Percentiles rank a stretch among this genome's conserved stretches.
Conservation (phyloP, 192 early-diverging fungal genomes). For the Rhizophagus clarus region DNA sequence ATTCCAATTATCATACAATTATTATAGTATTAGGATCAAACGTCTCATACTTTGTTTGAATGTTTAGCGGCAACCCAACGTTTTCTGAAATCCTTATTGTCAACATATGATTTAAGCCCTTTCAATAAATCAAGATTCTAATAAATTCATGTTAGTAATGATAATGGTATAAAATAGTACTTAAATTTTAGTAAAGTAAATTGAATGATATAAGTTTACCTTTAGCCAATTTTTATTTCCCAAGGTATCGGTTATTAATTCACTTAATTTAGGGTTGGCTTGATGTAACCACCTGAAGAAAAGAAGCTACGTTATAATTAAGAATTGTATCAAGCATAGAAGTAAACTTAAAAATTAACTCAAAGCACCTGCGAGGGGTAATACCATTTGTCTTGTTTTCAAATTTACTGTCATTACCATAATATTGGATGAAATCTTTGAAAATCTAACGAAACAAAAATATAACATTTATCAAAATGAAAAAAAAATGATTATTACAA, state of each 20-base stretch:
- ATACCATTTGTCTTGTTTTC: conserved; percentile 99
- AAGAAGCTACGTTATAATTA: conserved; percentile 12
- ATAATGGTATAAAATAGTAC: not conserved
- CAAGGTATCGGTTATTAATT: conserved; percentile 80
- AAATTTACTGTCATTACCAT: conserved; percentile 79
- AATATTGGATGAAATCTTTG: conserved; percentile 87
- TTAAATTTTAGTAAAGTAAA: not conserved
- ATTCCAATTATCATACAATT: not conserved
- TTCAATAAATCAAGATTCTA: conserved; percentile 69
- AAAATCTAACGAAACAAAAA: conserved; percentile 61
- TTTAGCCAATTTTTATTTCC: conserved; percentile 73
- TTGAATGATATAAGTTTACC: not conserved
- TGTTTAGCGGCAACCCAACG: conserved; percentile 91
- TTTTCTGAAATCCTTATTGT: conserved; percentile 73
- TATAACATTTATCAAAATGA: not conserved
- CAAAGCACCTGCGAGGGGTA: conserved; percentile 72
- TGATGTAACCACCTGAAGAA: conserved; percentile 90
- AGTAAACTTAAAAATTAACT: not conserved
- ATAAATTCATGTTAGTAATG: not conserved
- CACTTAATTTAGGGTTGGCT: conserved; percentile 85
- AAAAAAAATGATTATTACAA: conserved; percentile 13
- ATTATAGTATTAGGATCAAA: not conserved
- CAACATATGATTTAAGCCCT: conserved; percentile 62
- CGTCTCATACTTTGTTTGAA: conserved; percentile 72
- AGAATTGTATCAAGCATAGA: conserved; percentile 20